phyloP scores from a whole-genome alignment of 2,329 filamentous ascomycete species.

The Coleophoma eucalyptorum region DNA sequence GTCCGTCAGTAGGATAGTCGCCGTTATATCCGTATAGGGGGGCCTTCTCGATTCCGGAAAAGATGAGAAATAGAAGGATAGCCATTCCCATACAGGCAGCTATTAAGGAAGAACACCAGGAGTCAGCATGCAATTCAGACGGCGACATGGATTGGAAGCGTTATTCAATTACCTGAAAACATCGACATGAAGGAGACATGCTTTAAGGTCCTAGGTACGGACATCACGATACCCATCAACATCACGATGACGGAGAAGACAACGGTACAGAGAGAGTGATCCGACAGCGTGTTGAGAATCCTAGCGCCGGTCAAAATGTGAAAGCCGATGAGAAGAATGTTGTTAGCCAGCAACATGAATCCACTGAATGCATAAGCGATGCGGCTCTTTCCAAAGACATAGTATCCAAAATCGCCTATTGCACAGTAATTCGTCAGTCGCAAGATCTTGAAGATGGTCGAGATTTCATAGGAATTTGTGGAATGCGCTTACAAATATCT shows the following conservation, averaged over 20 bases:
- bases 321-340: slow-evolving; percentile 46
- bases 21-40: slow-evolving; percentile 42
- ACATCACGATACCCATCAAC: slow-evolving; percentile 43
- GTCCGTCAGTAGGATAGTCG: slow-evolving; percentile 37
- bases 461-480: neutral
- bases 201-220: slow-evolving; percentile 37
- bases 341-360: slow-evolving; percentile 46
- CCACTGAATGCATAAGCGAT: slow-evolving; percentile 40
- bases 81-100: slow-evolving; percentile 43
- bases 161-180: slow-evolving; percentile 30
- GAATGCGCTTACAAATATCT: slow-evolving; percentile 36
- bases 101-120: slow-evolving; percentile 4
- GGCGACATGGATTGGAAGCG: neutral
- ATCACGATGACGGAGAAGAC: slow-evolving; percentile 41
- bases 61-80: slow-evolving; percentile 45
- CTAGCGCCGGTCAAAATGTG: slow-evolving; percentile 45
- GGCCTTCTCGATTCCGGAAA: slow-evolving; percentile 39
- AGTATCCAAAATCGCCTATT: slow-evolving; percentile 41
- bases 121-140: slow-evolving; percentile 2
- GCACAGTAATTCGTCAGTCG: neutral
- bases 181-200: slow-evolving; percentile 48
- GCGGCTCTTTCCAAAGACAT: slow-evolving; percentile 37
- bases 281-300: slow-evolving; percentile 42
- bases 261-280: slow-evolving; percentile 44
- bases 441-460: neutral